These are phyloP conservation scores for Boletus barrowsii DNA, from an alignment of 768 basidiomycete species.

Conservation along the genomic window DNA sequence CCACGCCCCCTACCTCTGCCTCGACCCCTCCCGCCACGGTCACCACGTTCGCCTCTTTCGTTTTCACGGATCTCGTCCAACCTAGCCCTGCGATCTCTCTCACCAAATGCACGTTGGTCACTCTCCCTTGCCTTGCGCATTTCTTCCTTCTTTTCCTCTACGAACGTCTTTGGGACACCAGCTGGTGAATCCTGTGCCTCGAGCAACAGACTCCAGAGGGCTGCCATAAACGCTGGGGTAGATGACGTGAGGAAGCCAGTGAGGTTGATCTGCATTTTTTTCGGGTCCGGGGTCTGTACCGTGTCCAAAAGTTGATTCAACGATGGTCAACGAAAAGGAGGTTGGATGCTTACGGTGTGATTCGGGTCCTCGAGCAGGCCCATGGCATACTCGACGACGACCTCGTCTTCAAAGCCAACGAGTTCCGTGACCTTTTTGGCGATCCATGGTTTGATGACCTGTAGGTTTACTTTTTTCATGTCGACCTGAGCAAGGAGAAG, in stretches of 20 bases:
- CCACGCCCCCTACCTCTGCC: slow-evolving; percentile 60
- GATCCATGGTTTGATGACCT: slow-evolving; percentile 93
- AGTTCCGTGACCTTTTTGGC: slow-evolving; percentile 89
- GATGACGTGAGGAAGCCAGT: slow-evolving; percentile 90
- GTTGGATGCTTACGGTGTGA: slow-evolving; percentile 59
- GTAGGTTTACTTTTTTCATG: slow-evolving; percentile 91
- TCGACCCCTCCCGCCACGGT: slow-evolving; percentile 47
- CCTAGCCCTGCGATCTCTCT: slow-evolving; percentile 65
- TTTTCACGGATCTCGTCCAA: slow-evolving; percentile 67
- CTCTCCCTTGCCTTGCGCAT: slow-evolving; percentile 67
- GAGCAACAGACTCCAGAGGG: slow-evolving; percentile 87
- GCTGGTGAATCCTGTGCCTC: slow-evolving; percentile 88
- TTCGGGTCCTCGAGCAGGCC: slow-evolving; percentile 85
- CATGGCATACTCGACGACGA: slow-evolving; percentile 95
- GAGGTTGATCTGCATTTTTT: slow-evolving; percentile 93
- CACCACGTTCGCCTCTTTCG: slow-evolving; percentile 49
- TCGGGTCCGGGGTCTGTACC: slow-evolving; percentile 79
- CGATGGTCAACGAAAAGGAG: no score
- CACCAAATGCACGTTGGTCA: slow-evolving; percentile 64
- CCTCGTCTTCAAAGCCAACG: slow-evolving; percentile 93
- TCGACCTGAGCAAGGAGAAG: slow-evolving; percentile 59
- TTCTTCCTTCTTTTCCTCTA: slow-evolving; percentile 91
- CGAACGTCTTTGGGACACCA: slow-evolving; percentile 85
- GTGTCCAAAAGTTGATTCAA: neutral
- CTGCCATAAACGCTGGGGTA: slow-evolving; percentile 82